Evolutionary conservation across 768 basidiomycete species (phyloP), one percentile per base, ranked within the genome.

Genomic region (Mycena capillaripes): DNA sequence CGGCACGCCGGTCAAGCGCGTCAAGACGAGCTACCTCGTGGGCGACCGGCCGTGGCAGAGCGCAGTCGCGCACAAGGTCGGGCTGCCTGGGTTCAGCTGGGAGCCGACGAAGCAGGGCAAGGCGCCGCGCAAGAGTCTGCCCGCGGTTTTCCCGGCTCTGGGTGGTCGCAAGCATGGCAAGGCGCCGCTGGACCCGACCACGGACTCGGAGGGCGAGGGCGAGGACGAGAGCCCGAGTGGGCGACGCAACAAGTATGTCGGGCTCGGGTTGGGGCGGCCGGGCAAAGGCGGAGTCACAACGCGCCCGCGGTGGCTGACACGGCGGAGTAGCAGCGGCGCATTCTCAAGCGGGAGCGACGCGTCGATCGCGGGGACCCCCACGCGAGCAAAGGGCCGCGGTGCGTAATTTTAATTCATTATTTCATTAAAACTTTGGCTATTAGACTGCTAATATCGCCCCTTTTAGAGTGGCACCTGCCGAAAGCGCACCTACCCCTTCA

Each of bases 1-100:
- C 1, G 93, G 92, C 0, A 95, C 94, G 17, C 94, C 94, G 1
- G 92, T 94, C n/a, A 95, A 95, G 86, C 90, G 87, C 77, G 80
- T 86, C 68, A 91, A 91, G 81, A 90, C 89, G 25, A 86, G 87
- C 46, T 85, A 89, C 77, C 82, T 92, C 40, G 84, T 85, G 32
- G 85, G 85, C 70, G 88, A 89, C 59, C 85, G 93, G 12, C 93
- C 92, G 5, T 95, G 93, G 93, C 93, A 94, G 79, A 95, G 94
- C 77, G 93, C 93, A 4, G 88, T 95, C 23, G 88, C 93, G 17
- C 81, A 86, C 74, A 94, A 92, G 79, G 89, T 94, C 57, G 90
- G 89, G 4, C 80, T 85, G 29, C 81, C 71, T 3, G 76, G 74
- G n/a, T 76, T 76, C 32, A 84, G 85, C 40, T 89, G 88, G 77